A percentile compares a stretch with the other conserved stretches of the same genome.
These are phyloP conservation scores for Dictyostelium discoideum DNA, from an alignment of 78 protist genomes.

Conservation along the genomic window DNA sequence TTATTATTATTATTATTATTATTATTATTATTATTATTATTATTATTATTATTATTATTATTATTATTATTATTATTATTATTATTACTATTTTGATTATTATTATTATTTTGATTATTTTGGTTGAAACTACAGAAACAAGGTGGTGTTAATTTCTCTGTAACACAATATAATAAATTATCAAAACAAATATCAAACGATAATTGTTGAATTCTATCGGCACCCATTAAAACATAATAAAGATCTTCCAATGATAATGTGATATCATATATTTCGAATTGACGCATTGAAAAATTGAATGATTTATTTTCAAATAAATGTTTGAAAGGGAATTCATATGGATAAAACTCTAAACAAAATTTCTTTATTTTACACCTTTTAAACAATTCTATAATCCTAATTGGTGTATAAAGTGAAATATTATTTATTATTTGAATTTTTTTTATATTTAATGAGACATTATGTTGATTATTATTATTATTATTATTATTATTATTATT, in stretches of 20 bases:
- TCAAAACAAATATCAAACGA: not conserved
- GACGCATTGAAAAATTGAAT: not conserved
- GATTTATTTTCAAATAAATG: not conserved
- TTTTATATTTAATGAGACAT: not conserved
- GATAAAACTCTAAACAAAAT: not conserved
- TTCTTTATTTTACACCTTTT: not conserved
- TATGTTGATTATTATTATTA: not conserved
- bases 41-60: not conserved
- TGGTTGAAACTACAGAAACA: not conserved
- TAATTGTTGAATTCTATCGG: not conserved
- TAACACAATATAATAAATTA: not conserved
- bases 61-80: too few species aligned
- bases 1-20: not conserved
- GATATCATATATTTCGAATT: not conserved
- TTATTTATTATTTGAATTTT: not conserved
- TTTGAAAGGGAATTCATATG: not conserved
- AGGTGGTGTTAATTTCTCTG: not conserved
- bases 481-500: too few species aligned
- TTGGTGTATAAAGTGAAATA: not conserved
- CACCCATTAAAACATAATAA: not conserved
- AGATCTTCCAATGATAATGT: not conserved
- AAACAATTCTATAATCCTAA: not conserved
- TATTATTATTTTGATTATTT: not conserved
- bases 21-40: not conserved
- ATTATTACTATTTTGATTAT: too few species aligned